Percentiles rank a stretch among this genome's conserved stretches.
phyloP scores from a whole-genome alignment of 1,284 basidiomycete species.

The Cryptococcus maquisensis region DNA sequence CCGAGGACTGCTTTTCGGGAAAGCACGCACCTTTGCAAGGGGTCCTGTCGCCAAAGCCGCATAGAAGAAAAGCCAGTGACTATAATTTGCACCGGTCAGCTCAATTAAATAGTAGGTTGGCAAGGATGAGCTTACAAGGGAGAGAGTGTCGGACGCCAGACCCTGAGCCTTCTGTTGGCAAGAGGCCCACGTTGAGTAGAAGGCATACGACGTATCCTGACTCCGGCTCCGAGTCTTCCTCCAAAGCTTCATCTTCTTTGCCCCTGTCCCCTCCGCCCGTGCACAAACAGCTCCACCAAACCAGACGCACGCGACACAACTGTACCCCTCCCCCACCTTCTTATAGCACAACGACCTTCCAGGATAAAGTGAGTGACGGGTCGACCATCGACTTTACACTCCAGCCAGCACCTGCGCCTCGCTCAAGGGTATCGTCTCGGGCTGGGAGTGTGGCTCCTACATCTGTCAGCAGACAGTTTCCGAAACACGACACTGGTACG shows the following conservation, averaged over 20 bases:
- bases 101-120: constrained; percentile 10
- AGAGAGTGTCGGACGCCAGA: constrained; percentile 5
- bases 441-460: not conserved
- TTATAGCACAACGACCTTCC: not conserved
- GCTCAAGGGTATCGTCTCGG: not conserved
- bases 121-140: constrained; percentile 10
- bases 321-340: not conserved
- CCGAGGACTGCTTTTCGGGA: too few species aligned
- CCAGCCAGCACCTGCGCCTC: not conserved
- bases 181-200: not conserved
- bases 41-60: not conserved
- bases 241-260: not conserved
- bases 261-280: not conserved
- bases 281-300: not conserved
- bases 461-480: not conserved
- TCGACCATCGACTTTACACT: not conserved
- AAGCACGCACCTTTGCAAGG: not conserved
- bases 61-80: not conserved
- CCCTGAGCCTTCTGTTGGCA: not conserved
- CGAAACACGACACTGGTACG: not conserved
- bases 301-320: not conserved
- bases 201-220: not conserved
- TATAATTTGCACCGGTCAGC: constrained; percentile 8
- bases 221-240: not conserved
- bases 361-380: not conserved